Evolutionary conservation across 2,329 filamentous ascomycete species (phyloP).

Genomic region (Talaromyces sp.): DNA sequence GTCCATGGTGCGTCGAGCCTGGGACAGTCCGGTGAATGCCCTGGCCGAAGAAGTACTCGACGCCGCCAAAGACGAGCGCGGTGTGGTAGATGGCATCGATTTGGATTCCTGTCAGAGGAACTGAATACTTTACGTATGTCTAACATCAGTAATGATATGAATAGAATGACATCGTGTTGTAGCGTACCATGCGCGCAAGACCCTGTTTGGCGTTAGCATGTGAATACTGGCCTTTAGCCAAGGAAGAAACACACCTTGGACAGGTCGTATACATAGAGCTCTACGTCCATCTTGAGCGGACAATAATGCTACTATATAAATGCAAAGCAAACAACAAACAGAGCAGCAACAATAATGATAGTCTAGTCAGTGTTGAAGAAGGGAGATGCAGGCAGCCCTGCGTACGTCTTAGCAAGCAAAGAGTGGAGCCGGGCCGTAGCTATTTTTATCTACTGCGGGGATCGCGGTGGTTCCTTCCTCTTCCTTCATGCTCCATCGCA

Average conservation of each 20-base stretch:
- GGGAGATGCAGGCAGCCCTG: not conserved
- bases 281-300: constrained; percentile 60
- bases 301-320: not conserved
- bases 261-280: constrained; percentile 74
- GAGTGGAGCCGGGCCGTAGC: not conserved
- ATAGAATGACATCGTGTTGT: not conserved
- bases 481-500: not conserved
- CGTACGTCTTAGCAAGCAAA: not conserved
- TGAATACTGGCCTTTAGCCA: not conserved
- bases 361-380: not conserved
- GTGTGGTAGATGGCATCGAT: constrained; percentile 97
- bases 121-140: constrained; percentile 45
- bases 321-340: not conserved
- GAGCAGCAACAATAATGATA: not conserved
- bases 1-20: constrained; percentile 80
- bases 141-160: not conserved
- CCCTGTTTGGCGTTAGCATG: constrained; percentile 38
- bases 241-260: constrained; percentile 46
- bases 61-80: constrained; percentile 74
- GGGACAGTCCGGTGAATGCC: constrained; percentile 78
- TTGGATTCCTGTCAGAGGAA: constrained; percentile 58
- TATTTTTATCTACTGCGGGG: not conserved
- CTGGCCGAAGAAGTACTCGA: constrained; percentile 87
- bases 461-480: not conserved
- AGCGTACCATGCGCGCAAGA: constrained; percentile 48